These are phyloP conservation scores for Xylaria scruposa DNA, from an alignment of 495 filamentous ascomycete species.

Conservation along the genomic window DNA sequence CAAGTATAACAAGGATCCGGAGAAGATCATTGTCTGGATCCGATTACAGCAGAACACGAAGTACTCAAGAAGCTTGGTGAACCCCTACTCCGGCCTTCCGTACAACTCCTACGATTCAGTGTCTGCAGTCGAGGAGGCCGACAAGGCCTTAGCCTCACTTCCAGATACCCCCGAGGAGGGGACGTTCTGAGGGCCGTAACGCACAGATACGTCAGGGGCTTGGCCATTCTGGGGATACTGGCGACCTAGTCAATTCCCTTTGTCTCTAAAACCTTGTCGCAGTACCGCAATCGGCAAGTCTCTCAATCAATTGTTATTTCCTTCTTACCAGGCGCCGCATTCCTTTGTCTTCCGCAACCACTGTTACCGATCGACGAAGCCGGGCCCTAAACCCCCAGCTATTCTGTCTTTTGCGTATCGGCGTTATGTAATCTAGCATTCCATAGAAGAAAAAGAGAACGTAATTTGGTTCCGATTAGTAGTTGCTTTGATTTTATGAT, in stretches of 20 bases:
- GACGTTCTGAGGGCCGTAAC: neutral
- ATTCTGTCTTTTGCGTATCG: neutral
- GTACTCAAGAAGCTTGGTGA: neutral
- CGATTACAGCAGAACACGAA: neutral
- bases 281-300: neutral
- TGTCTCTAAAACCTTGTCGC: neutral
- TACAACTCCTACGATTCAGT: slow-evolving; percentile 16
- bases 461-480: neutral
- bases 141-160: neutral
- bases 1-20: slow-evolving; percentile 2
- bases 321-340: neutral
- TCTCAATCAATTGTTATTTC: neutral
- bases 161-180: too few relatives aligned
- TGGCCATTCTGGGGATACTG: neutral
- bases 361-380: neutral
- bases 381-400: neutral
- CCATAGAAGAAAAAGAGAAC: slow-evolving; percentile 1
- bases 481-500: neutral
- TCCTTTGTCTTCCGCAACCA: neutral
- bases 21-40: slow-evolving; percentile 20
- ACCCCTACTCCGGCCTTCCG: neutral
- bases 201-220: neutral
- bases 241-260: neutral
- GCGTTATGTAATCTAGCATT: slow-evolving; percentile 14
- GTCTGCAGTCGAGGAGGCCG: neutral